Conservation (phyloP, 768 basidiomycete genomes). For the Leccinum obscurum region DNA sequence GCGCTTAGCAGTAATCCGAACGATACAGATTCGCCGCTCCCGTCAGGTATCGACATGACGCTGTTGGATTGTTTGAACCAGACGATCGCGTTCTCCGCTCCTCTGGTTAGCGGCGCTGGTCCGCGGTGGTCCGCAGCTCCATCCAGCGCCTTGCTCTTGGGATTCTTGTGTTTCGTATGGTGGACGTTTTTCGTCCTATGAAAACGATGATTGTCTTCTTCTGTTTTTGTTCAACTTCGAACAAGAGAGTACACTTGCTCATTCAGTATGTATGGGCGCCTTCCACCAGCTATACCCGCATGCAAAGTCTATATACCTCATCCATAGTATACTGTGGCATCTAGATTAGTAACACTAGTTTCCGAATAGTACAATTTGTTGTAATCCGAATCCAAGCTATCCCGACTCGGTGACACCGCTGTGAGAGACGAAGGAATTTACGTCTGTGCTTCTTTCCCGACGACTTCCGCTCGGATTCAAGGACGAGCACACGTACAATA, state of each 20-base stretch:
- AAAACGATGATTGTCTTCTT: not conserved
- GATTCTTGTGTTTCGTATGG: slow-evolving; percentile 18
- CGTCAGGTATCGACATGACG: slow-evolving; percentile 46
- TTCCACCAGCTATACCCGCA: not conserved
- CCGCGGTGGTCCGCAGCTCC: slow-evolving; percentile 9
- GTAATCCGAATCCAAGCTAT: not conserved
- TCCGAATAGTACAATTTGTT: not conserved
- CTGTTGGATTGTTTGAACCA: slow-evolving; percentile 59
- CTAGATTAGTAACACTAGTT: not conserved
- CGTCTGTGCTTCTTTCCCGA: not conserved
- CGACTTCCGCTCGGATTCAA: not conserved
- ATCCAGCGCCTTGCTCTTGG: slow-evolving; percentile 10
- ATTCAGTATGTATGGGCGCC: not conserved
- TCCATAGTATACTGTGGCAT: not conserved
- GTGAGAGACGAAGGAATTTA: not conserved
- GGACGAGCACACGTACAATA: too few species aligned
- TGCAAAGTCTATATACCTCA: not conserved
- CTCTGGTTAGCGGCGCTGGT: slow-evolving; percentile 48
- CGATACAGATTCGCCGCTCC: slow-evolving; percentile 49
- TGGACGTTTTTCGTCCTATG: slow-evolving; percentile 12
- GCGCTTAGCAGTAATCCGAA: slow-evolving; percentile 42
- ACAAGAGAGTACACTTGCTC: not conserved
- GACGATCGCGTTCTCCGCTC: slow-evolving; percentile 60
- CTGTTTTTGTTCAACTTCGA: not conserved
- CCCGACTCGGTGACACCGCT: not conserved